These are phyloP conservation scores for Catharanthus roseus DNA, from an alignment of 257 asterid species.

Conservation along the genomic window DNA sequence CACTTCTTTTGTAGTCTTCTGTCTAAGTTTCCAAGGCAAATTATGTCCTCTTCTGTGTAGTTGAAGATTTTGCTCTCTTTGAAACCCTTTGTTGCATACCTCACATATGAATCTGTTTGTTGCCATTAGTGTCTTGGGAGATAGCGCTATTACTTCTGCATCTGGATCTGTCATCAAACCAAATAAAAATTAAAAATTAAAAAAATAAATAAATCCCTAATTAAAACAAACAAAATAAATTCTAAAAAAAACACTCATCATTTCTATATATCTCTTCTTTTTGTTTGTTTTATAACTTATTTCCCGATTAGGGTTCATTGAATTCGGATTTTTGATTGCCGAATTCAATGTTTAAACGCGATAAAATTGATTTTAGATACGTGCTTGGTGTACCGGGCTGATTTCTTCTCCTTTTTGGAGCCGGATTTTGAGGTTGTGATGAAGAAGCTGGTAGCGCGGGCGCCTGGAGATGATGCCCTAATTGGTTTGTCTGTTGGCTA, in stretches of 20 bases:
- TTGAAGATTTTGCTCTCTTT: constrained; percentile 81
- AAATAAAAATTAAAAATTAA: not conserved
- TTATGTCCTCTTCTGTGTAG: constrained; percentile 81
- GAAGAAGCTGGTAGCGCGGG: constrained; percentile 25
- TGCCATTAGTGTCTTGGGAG: constrained; percentile 80
- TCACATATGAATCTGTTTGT: constrained; percentile 74
- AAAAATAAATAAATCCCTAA: not conserved
- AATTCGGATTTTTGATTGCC: not conserved
- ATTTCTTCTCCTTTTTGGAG: constrained; percentile 48
- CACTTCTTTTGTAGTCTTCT: constrained; percentile 54
- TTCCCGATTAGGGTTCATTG: constrained; percentile 12
- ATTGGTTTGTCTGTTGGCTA: not conserved
- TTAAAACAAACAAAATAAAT: no score
- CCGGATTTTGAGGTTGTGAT: constrained; percentile 19
- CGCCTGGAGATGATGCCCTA: no score
- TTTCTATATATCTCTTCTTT: no score
- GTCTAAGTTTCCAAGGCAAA: constrained; percentile 70
- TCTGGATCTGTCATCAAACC: constrained; percentile 58
- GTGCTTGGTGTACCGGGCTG: constrained; percentile 86
- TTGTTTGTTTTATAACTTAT: no score
- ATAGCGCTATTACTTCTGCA: constrained; percentile 66
- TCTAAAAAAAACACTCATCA: not conserved
- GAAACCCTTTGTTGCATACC: constrained; percentile 83
- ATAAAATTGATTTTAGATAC: constrained; percentile 29
- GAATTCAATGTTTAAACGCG: not conserved